Base-by-base conservation (phyloP, 192 early-diverging fungal species). In the Chytriomyces confervae region DNA sequence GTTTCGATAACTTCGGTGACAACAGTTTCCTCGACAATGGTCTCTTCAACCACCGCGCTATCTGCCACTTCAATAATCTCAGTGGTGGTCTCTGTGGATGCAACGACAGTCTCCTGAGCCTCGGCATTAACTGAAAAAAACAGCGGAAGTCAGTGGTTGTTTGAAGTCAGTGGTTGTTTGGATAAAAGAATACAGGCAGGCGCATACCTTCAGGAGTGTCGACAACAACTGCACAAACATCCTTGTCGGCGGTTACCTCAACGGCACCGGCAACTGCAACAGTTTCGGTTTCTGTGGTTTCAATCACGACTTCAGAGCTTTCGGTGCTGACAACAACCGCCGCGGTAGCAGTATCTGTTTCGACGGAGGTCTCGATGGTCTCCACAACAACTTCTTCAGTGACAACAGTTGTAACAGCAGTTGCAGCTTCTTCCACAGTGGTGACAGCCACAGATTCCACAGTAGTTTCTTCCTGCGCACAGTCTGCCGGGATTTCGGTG, bases 1-100 rank as follows among this genome's bases (percentile, higher is more conserved):
- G 44, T 61, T 53, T 72, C 69, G 9, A 61, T 44, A 43, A 61
- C 43, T 9, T 18, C 36, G 3, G 27, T 27, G 11, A 29, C 70
- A 9, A 69, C 63, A 16, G 63, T 65, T 3, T 23, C 67, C 13
- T 23, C 67, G 13, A 69, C 67, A 20, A 20, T 50, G 1, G 29
- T 49, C 8, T 18, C 50, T 20, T 60, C 70, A 5, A 16, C 72
- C 44, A 46, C 45, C 0, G 47, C 70, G n/a, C 3, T 3, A 48
- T n/a, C 72, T 71, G 27, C 69, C 1, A 29, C 72, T 20, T 66
- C 69, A 10, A 60, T 50, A 60, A 47, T 13, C 20, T 63, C 72
- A 10, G 50, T 57, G 18, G n/a, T 18, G 3, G 18, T 1, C 4
- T 65, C 63, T 4, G 20, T 43, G 5, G 11, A n/a, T 57, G 53